Base-by-base conservation (phyloP, 768 basidiomycete species). In the Lactarius hengduanensis region DNA sequence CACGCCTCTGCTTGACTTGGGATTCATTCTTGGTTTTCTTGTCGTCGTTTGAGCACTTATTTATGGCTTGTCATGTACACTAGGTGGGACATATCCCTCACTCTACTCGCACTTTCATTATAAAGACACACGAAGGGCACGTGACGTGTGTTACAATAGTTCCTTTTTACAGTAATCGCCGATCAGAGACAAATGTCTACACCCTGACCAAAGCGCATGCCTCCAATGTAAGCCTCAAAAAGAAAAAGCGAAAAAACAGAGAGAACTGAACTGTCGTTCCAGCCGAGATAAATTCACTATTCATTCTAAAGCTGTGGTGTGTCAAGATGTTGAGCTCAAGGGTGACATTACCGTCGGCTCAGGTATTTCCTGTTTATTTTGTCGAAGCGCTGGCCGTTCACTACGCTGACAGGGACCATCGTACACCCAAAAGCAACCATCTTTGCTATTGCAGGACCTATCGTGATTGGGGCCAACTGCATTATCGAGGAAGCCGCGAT, bases 401-500 rank as follows among this genome's bases (percentile, higher is more conserved):
- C 45, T 36, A 13, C 28, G 11, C 11, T 36, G 5, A 5, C 72
- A 89, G 92, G 92, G 8, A 89, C 90, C 0, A 87, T 98, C 62
- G 86, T 98, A 26, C 96, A 98, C 70, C 96, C 96, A 0, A 94
- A 96, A 74, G 94, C 92, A 1, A 93, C 93, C 28, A 92, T 98
- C 66, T 91, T 96, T 71, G 95, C 96, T 16, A 84, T 94, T 63
- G 88, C 87, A 10, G 96, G 94, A 0, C 91, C 94, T 2, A 96
- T 99, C 70, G 82, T 94, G 55, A 90, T 99, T 61, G 96, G 95
- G 16, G 80, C 84, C 26, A 85, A 89, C 61, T 95, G 93, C 73
- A 92, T 98, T 71, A 86, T 98, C 64, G 97, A 98, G 73, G 97
- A 99, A 74, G 85, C 84, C 13, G 91, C 86, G 6, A 89, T 97